A percentile compares a stretch with the other conserved stretches of the same genome.
These are phyloP conservation scores for Trametes pubescens DNA, from an alignment of 1,284 basidiomycete genomes.

Conservation along the genomic window DNA sequence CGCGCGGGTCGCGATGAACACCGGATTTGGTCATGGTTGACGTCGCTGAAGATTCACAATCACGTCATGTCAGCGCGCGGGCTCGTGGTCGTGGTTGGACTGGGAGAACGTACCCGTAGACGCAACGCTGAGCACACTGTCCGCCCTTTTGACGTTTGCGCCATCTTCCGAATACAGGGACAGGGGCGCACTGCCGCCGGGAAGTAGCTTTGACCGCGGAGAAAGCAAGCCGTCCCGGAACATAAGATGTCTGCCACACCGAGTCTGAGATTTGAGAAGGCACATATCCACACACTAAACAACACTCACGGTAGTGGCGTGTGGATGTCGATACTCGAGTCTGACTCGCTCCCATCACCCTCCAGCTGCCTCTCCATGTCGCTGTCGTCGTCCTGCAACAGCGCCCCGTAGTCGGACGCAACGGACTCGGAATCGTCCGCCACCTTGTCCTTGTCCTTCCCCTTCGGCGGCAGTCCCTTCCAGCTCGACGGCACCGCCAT, in stretches of 20 bases:
- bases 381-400: constrained; percentile 37
- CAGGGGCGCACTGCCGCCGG: constrained; percentile 31
- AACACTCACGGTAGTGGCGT: constrained; percentile 78
- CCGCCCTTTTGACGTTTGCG: constrained; percentile 27
- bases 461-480: constrained; percentile 25
- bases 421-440: constrained; percentile 32
- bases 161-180: constrained; percentile 33
- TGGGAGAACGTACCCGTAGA: constrained; percentile 33
- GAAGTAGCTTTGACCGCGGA: constrained; percentile 73
- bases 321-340: constrained; percentile 79
- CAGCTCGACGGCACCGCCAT: constrained; percentile 31
- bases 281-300: background rate
- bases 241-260: constrained; percentile 68
- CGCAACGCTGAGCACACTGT: constrained; percentile 41
- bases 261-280: background rate
- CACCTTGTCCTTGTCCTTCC: constrained; percentile 17
- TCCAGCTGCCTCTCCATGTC: constrained; percentile 44
- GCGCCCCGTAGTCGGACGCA: constrained; percentile 33
- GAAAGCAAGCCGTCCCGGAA: constrained; percentile 78
- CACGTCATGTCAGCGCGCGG: background rate
- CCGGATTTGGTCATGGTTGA: constrained; percentile 62
- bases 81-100: background rate
- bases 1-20: constrained; percentile 67
- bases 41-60: constrained; percentile 26
- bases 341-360: constrained; percentile 57